Percentiles rank a stretch among this genome's conserved stretches.
Conservation (phyloP, 2,329 filamentous ascomycete genomes). For the Neofusicoccum laricinum region DNA sequence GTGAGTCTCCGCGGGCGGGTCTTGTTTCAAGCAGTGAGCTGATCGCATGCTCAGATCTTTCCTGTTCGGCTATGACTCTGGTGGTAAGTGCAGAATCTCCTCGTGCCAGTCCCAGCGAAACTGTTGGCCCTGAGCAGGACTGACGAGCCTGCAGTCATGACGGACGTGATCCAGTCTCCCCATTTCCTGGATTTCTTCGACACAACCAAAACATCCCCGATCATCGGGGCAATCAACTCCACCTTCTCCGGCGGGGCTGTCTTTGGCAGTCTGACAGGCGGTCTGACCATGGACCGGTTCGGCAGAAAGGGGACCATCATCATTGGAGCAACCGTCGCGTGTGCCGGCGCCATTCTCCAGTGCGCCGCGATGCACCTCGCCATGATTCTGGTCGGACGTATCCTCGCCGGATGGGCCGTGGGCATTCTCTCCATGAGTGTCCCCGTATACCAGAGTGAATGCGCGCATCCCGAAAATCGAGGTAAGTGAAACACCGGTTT, state of each 20-base stretch:
- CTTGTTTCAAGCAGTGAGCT: background rate
- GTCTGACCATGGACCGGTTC: slow-evolving; percentile 59
- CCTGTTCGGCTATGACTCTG: slow-evolving; percentile 39
- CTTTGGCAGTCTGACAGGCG: slow-evolving; percentile 52
- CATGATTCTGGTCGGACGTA: slow-evolving; percentile 59
- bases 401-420: slow-evolving; percentile 59
- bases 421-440: slow-evolving; percentile 59
- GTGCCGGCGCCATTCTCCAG: slow-evolving; percentile 59
- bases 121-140: slow-evolving; percentile 21
- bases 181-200: slow-evolving; percentile 60
- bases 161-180: slow-evolving; percentile 54
- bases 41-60: slow-evolving; percentile 31
- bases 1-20: background rate
- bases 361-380: slow-evolving; percentile 53
- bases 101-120: background rate
- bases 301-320: slow-evolving; percentile 60
- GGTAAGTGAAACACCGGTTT: background rate
- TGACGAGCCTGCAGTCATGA: slow-evolving; percentile 29
- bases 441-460: slow-evolving; percentile 63
- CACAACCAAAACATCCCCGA: slow-evolving; percentile 47
- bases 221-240: slow-evolving; percentile 62
- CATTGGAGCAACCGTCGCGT: slow-evolving; percentile 57
- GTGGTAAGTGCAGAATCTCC: slow-evolving; percentile 8
- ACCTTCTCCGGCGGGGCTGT: slow-evolving; percentile 61
- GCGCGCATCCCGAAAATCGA: slow-evolving; percentile 57